A percentile compares a stretch with the other conserved stretches of the same genome.
These are phyloP conservation scores for Debaryomycetaceae sp. DNA, from an alignment of 1,139 yeast species.

Conservation along the genomic window DNA sequence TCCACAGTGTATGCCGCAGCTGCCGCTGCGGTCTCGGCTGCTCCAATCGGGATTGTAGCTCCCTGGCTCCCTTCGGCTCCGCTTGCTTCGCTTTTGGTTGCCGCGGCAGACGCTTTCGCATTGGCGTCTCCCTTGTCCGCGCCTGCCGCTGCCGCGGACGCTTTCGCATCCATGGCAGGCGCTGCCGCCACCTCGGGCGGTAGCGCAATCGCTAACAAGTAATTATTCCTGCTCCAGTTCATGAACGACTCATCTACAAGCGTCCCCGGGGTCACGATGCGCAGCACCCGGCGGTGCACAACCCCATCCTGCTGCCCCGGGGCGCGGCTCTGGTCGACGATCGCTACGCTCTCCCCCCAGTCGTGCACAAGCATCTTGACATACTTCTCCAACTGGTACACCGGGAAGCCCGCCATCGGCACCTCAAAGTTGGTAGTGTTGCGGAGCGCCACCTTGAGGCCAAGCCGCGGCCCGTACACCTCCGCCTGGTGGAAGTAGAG, in stretches of 20 bases:
- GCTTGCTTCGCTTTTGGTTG: too few species aligned
- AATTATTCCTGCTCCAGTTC: slow-evolving; percentile 69
- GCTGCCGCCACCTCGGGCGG: slow-evolving; percentile 34
- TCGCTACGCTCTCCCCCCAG: slow-evolving; percentile 65
- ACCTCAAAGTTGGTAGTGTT: slow-evolving; percentile 46
- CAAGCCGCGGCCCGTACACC: slow-evolving; percentile 64
- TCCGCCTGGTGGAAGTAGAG: slow-evolving; percentile 86
- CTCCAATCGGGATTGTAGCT: too few species aligned
- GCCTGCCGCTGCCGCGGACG: slow-evolving; percentile 17
- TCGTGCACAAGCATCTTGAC: slow-evolving; percentile 70
- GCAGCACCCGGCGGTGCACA: slow-evolving; percentile 64
- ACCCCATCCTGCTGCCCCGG: slow-evolving; percentile 16
- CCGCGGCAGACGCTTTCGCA: too few species aligned
- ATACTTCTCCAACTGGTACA: slow-evolving; percentile 64
- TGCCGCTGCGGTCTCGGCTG: not conserved
- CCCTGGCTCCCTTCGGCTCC: too few species aligned
- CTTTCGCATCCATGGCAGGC: slow-evolving; percentile 4
- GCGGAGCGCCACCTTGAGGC: slow-evolving; percentile 45
- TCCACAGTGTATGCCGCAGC: not conserved
- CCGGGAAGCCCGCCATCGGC: slow-evolving; percentile 92
- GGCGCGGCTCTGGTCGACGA: slow-evolving; percentile 56
- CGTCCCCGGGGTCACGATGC: slow-evolving; percentile 92
- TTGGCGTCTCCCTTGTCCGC: too few species aligned
- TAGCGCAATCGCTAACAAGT: slow-evolving; percentile 58
- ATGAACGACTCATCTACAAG: slow-evolving; percentile 82